Base-by-base conservation (phyloP, 371 early-diverging fungal species). In the Nematocida sp. region DNA sequence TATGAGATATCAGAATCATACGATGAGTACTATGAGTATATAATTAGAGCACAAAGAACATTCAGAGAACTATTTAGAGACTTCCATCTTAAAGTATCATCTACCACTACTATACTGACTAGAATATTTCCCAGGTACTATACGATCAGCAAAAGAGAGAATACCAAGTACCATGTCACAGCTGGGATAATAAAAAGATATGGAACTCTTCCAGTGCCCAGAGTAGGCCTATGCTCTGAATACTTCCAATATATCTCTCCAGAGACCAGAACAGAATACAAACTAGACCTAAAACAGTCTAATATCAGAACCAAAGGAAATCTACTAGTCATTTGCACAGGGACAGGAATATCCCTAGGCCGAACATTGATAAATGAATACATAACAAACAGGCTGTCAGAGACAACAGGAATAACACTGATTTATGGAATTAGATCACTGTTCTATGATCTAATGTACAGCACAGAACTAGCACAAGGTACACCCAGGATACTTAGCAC, bases 331-430 rank as follows among this genome's bases (percentile, higher is more conserved):
- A 37, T 82, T 19, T 78, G 78, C 54, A 80, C 83, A 41, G 83
- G 83, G 11, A 66, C 80, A 21, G 83, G 83, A 27, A 66, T 82
- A 27, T 60, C 80, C 25, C 58, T 82, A 32, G 62, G 79, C 43
- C 53, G 76, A 21, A 37, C 80, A 4, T 45, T 61, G 4, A 32
- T 79, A 25, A 37, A 76, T 53, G 64, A 41, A 21, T 82, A 67
- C 38, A 45, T 61, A 25, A 19, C 49, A 21, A 78, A 79, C 9
- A 48, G 64, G 38, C 35, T 77, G 4, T 19, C 40, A 1, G 21
- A 27, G 9, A 32, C 60, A 21, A 27, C 1, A 0, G 48, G 60
- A 25, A 5, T 70, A 17, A 35, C 53, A 19, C 31, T 82, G n/a
- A 54, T 76, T 7, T 82, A 79, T 75, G 81, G 81, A 23, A 79